Conservation (phyloP, 257 asterid species). For the Solanum pinnatisectum region DNA sequence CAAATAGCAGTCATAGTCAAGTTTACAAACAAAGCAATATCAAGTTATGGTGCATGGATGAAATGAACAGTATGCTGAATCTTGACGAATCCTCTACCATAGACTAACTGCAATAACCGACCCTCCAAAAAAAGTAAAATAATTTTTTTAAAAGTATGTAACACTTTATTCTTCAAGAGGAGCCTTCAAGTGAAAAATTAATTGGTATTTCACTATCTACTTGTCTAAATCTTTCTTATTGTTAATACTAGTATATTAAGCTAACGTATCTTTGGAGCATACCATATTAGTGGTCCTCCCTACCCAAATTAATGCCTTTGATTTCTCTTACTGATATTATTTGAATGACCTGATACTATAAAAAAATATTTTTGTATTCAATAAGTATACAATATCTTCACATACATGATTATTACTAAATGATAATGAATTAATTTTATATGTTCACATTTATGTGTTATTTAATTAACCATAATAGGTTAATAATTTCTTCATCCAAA, state of each 20-base stretch:
- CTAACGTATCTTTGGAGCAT: not conserved
- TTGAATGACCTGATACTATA: not conserved
- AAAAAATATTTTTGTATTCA: not conserved
- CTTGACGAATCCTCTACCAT: not conserved
- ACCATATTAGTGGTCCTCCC: not conserved
- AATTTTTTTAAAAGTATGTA: not conserved
- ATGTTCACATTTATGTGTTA: not conserved
- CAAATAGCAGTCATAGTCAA: too few species aligned
- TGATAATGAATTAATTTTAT: too few species aligned
- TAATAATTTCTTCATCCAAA: not conserved
- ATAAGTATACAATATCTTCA: too few species aligned
- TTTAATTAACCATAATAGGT: not conserved
- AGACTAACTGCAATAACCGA: not conserved
- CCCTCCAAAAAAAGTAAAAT: not conserved
- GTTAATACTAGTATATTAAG: not conserved
- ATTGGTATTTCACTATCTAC: not conserved
- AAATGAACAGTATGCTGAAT: not conserved
- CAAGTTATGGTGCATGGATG: not conserved
- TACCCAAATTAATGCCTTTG: not conserved
- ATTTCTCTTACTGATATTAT: not conserved
- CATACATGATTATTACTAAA: not conserved
- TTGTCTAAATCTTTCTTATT: not conserved
- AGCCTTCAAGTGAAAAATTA: not conserved
- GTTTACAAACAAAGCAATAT: not conserved
- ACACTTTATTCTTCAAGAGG: not conserved